Conservation (phyloP, 805 yeast species). For the Maudiozyma bulderi region DNA sequence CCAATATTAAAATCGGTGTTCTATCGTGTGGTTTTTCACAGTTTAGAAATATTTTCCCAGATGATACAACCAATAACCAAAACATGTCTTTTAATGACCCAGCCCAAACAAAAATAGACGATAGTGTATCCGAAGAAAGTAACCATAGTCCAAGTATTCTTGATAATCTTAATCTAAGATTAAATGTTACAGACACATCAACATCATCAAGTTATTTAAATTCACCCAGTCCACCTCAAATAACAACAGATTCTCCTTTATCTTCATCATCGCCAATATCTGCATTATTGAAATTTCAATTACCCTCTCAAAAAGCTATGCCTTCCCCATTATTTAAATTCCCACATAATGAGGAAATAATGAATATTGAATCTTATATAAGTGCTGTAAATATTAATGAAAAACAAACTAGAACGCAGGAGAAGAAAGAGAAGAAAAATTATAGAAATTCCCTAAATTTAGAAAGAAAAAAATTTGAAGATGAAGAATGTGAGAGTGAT, state of each 20-base stretch:
- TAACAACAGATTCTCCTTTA: slow-evolving; percentile 14
- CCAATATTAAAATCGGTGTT: slow-evolving; percentile 8
- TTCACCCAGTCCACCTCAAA: slow-evolving; percentile 1
- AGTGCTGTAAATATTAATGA: slow-evolving; percentile 26
- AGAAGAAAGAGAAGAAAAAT: neutral
- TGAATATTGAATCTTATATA: slow-evolving; percentile 23
- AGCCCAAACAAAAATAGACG: neutral
- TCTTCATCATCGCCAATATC: slow-evolving; percentile 27
- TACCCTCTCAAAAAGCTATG: slow-evolving; percentile 16
- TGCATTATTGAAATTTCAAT: slow-evolving; percentile 24
- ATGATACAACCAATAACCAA: neutral
- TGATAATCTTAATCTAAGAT: slow-evolving; percentile 4
- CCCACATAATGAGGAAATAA: slow-evolving; percentile 24
- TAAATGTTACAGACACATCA: slow-evolving; percentile 2
- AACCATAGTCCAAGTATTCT: neutral
- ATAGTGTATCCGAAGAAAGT: neutral
- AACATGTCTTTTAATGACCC: neutral
- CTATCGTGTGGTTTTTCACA: slow-evolving; percentile 17
- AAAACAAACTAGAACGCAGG: slow-evolving; percentile 8
- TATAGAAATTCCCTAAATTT: neutral
- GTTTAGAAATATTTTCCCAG: slow-evolving; percentile 14
- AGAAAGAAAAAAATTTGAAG: neutral
- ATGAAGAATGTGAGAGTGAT: neutral
- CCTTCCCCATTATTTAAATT: slow-evolving; percentile 19
- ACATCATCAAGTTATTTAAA: slow-evolving; percentile 1